Base-by-base conservation (phyloP, 2,329 filamentous ascomycete species). In the Epichloe glyceriae region DNA sequence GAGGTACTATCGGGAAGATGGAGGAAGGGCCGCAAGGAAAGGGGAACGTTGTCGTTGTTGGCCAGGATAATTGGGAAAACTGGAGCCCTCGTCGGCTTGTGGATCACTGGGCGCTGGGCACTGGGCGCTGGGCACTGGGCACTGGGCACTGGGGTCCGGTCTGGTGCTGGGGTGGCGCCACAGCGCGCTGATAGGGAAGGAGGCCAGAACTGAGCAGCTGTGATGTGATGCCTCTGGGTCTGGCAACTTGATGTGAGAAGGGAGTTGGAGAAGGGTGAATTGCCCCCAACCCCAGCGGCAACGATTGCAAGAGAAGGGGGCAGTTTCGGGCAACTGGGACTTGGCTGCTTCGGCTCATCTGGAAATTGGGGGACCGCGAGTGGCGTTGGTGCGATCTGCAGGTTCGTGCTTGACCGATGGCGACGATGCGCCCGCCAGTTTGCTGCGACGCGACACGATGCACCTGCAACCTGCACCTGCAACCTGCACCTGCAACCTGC, bases 11-110 rank as follows among this genome's bases (percentile, higher is more conserved):
- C 30, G 17, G 40, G 40, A 41, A 26, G 26, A 47, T 30, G 26
- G 49, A 50, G 8, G 33, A 40, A 42, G 30, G 45, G 20, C 30
- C 22, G 43, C 46, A 35, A 19, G 33, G 49, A 53, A 53, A 51
- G 52, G 52, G 50, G 49, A 53, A 43, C 30, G 38, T 20, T 43
- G 34, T 49, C 33, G 49, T 49, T 26, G 52, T 26, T 49, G 52
- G 42, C 49, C 45, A 49, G 49, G 48, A 38, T 50, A 14, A 46
- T 20, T 42, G 40, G 39, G 45, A 55, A 55, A 55, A 55, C 45
- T 54, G 53, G 53, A 51, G 51, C 53, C 51, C 49, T 46, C 17
- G 43, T 33, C 44, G 47, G 44, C 46, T 44, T 35, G 40, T 33
- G 47, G 20, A 50, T 19, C 26, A 10, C 7, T 30, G 26, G 26